These are phyloP conservation scores for Podaxis sp. DNA, from an alignment of 768 basidiomycete genomes.

Conservation along the genomic window DNA sequence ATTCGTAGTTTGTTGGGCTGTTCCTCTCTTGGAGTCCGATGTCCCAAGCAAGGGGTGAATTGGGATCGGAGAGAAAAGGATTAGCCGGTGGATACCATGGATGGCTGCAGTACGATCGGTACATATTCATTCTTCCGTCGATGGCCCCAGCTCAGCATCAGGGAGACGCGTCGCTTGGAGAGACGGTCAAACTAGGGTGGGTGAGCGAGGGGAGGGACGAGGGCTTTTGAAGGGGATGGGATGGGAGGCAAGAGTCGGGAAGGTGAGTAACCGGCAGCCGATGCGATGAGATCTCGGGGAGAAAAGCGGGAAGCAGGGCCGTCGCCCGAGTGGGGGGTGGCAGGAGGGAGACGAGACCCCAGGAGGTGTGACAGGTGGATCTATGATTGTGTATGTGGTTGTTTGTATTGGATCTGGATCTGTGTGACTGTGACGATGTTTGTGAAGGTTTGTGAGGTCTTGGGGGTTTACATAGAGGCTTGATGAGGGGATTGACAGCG, in stretches of 20 bases:
- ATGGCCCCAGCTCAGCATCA: neutral
- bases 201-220: neutral
- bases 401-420: slow-evolving; percentile 11
- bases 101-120: neutral
- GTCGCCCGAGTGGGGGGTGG: slow-evolving; percentile 6
- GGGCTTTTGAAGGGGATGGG: slow-evolving; percentile 9
- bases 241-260: neutral
- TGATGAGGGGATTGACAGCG: slow-evolving; percentile 9
- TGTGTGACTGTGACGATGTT: slow-evolving; percentile 10
- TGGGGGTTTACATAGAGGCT: slow-evolving; percentile 9
- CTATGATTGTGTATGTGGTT: slow-evolving; percentile 4
- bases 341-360: slow-evolving; percentile 1
- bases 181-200: neutral
- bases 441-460: neutral
- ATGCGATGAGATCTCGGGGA: slow-evolving; percentile 14
- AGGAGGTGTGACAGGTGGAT: slow-evolving; percentile 11
- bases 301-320: slow-evolving; percentile 7
- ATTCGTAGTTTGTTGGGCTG: neutral
- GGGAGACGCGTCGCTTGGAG: neutral
- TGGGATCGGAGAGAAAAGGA: neutral
- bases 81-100: neutral
- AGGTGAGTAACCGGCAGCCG: slow-evolving; percentile 5
- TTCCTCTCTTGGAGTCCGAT: neutral
- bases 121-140: neutral
- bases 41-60: neutral